Base-by-base conservation (phyloP, 1,284 basidiomycete species). In the Melanopsichium pennsylvanicum region DNA sequence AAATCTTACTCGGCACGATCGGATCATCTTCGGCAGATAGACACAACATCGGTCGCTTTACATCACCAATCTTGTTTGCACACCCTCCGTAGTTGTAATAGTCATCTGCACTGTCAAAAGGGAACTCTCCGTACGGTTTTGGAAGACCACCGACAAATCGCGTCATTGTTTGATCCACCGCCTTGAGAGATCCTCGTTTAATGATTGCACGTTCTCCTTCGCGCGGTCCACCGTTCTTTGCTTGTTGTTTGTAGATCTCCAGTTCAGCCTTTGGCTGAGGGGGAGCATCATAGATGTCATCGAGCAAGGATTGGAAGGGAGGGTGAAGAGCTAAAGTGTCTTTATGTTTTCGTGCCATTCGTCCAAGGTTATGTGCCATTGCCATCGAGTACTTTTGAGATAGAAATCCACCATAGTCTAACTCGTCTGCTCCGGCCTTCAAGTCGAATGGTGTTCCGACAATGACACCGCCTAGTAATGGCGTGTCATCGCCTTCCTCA, bases 21-120 rank as follows among this genome's bases (percentile, higher is more conserved):
- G 96, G 96, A 82, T 98, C 95, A 81, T 98, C 94, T 33, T 87
- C 86, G 1, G 95, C 87, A 78, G 93, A 95, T 70, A 98, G 86
- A 9, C 89, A 88, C 8, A 98, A 85, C 75, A 90, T 49, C 0
- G 82, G 83, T 1, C 81, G 62, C 22, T 66, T 43, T 23, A 82
- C 72, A 12, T 69, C 37, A 12, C 27, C 26, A 5, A 82, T 54
- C 7, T 61, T 36, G 26, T 74, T 73, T 13, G 70, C 71, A 11
- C 74, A 69, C 26, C 64, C 74, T 40, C 74, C 67, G 49, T 56
- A 46, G 59, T 55, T 80, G 82, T 98, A 98, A 82, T 98, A 99
- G 36, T 87, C 89, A 25, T 87, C 82, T 2, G 90, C 89, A 5
- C 85, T 89, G 2, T 86, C 59, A 16, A 70, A 70, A 1, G 75